These are phyloP conservation scores for Pseudozyma hubeiensis DNA, from an alignment of 1,284 basidiomycete species.

Conservation along the genomic window DNA sequence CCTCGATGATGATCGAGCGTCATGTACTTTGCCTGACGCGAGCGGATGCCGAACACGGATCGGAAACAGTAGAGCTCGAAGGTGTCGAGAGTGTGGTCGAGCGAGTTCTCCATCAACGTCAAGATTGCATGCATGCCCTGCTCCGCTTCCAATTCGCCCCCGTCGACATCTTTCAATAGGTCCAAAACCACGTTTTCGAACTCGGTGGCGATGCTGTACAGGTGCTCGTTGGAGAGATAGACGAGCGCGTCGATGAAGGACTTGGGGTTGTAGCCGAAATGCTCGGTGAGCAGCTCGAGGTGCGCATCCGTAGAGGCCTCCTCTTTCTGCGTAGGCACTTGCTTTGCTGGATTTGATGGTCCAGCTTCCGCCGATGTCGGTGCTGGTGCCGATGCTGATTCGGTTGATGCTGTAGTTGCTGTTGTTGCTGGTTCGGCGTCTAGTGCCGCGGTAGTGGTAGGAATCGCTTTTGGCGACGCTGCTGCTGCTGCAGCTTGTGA, in stretches of 20 bases:
- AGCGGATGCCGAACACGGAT: conserved; percentile 61
- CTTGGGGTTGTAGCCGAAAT: conserved; percentile 66
- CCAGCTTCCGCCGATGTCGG: conserved; percentile 21
- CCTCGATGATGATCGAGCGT: conserved; percentile 66
- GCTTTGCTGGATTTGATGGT: conserved; percentile 8
- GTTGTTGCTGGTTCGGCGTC: background rate
- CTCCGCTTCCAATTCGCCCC: conserved; percentile 58
- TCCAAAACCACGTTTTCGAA: conserved; percentile 55
- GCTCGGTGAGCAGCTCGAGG: conserved; percentile 64
- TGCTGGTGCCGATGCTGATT: conserved; percentile 3
- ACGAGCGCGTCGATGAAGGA: conserved; percentile 64
- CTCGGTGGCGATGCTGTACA: conserved; percentile 58
- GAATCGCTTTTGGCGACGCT: conserved; percentile 1
- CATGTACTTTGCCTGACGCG: conserved; percentile 58
- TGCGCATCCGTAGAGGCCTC: conserved; percentile 54
- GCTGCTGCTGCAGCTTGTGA: conserved; percentile 16
- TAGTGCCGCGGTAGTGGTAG: background rate
- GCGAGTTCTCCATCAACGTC: conserved; percentile 65
- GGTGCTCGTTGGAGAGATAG: conserved; percentile 63
- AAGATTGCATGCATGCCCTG: conserved; percentile 61
- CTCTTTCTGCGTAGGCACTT: conserved; percentile 15
- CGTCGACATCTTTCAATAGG: conserved; percentile 31
- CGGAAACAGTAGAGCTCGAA: conserved; percentile 66
- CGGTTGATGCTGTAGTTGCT: conserved; percentile 1
- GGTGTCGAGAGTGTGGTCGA: conserved; percentile 66